A percentile compares a stretch with the other conserved stretches of the same genome.
These are phyloP conservation scores for Kluyveromyces wickerhamii DNA, from an alignment of 805 yeast genomes.

Conservation along the genomic window DNA sequence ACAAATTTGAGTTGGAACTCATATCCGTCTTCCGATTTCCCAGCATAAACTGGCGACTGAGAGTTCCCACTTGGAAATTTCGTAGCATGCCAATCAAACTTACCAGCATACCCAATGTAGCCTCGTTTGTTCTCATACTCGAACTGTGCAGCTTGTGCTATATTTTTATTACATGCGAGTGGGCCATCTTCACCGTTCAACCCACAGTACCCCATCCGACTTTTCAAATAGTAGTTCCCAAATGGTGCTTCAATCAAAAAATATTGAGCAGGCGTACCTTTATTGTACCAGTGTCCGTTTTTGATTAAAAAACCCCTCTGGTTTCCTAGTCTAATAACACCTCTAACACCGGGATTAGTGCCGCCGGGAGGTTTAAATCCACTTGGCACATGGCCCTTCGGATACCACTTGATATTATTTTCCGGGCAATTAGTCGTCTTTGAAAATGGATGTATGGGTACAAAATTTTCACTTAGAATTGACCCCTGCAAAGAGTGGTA, in stretches of 20 bases:
- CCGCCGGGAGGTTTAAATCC: constrained; percentile 12
- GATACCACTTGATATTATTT: constrained; percentile 60
- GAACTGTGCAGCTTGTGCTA: constrained; percentile 46
- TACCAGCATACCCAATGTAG: constrained; percentile 54
- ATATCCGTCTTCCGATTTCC: constrained; percentile 31
- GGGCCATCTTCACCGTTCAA: constrained; percentile 27
- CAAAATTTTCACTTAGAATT: constrained; percentile 54
- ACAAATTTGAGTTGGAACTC: constrained; percentile 32
- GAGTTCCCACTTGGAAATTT: constrained; percentile 35
- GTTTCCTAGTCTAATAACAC: constrained; percentile 23
- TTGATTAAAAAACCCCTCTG: constrained; percentile 54
- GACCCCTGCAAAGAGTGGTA: constrained; percentile 70
- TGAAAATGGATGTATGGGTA: constrained; percentile 51
- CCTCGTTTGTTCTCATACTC: constrained; percentile 37
- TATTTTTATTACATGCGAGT: constrained; percentile 28
- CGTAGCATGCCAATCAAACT: constrained; percentile 50
- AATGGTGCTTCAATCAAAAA: constrained; percentile 47
- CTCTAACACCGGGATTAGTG: constrained; percentile 18
- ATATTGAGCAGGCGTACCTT: constrained; percentile 82
- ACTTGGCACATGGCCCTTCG: constrained; percentile 43
- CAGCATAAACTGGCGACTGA: constrained; percentile 44
- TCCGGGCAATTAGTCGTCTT: constrained; percentile 55
- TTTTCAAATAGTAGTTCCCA: constrained; percentile 64
- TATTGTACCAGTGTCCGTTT: constrained; percentile 74
- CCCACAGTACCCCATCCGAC: constrained; percentile 72